Evolutionary conservation across 257 asterid genomes (phyloP).

Genomic region (Solanum etuberosum): DNA sequence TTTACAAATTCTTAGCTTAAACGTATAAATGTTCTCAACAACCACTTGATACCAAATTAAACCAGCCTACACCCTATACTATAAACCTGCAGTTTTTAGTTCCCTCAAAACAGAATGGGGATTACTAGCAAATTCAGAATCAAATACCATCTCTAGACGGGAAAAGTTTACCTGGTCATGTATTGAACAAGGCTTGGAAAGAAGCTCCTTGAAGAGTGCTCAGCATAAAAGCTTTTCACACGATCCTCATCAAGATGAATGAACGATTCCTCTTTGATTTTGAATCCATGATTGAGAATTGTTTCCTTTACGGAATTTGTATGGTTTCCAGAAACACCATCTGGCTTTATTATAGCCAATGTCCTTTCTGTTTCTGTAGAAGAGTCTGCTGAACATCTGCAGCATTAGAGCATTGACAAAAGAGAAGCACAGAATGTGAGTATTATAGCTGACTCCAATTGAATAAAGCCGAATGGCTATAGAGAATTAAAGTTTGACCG

Average conservation of each 20-base stretch:
- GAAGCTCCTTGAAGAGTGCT: slow-evolving; percentile 62
- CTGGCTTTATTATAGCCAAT: slow-evolving; percentile 78
- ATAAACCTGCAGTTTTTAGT: background rate
- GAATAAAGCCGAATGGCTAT: background rate
- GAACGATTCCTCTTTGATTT: slow-evolving; percentile 34
- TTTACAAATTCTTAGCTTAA: background rate
- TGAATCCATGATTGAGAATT: slow-evolving; percentile 48
- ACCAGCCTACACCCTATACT: background rate
- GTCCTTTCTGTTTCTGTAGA: slow-evolving; percentile 46
- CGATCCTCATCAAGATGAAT: slow-evolving; percentile 45
- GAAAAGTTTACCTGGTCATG: slow-evolving; percentile 52
- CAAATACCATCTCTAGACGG: background rate
- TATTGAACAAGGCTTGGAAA: slow-evolving; percentile 56
- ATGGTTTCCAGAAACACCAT: slow-evolving; percentile 60
- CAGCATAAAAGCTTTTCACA: slow-evolving; percentile 48
- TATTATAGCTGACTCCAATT: background rate
- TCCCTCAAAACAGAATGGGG: background rate
- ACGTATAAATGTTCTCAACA: background rate
- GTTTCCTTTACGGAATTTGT: slow-evolving; percentile 42
- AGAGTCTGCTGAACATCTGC: slow-evolving; percentile 32
- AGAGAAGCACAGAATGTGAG: background rate
- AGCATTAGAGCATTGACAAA: slow-evolving; percentile 4
- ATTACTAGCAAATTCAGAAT: background rate
- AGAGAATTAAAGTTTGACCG: background rate
- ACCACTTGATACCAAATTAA: background rate